Conservation (phyloP, 768 basidiomycete genomes). For the Boletus rubroflammeus region DNA sequence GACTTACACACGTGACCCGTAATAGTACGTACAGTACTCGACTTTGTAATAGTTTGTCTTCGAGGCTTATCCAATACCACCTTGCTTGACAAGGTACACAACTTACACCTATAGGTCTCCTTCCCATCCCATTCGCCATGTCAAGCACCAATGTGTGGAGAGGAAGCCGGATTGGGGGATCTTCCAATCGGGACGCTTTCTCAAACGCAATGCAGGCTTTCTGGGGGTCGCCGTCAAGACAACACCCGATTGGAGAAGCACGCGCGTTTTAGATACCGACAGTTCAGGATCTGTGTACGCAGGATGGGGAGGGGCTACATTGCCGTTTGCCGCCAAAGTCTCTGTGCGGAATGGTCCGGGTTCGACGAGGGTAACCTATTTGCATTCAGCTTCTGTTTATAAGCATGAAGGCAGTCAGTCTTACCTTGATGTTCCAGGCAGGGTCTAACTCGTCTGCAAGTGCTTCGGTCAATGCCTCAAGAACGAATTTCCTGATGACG, state of each 20-base stretch:
- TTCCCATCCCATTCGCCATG: conserved; percentile 9
- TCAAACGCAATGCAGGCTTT: conserved; percentile 23
- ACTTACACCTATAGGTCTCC: conserved; percentile 15
- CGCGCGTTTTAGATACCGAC: conserved; percentile 6
- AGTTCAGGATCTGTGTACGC: conserved; percentile 18
- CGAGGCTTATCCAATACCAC: too few relatives aligned
- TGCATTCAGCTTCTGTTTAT: background rate
- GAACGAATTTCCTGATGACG: conserved; percentile 17
- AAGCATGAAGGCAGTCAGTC: background rate
- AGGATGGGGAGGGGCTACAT: conserved; percentile 5
- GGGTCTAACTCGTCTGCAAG: conserved; percentile 7
- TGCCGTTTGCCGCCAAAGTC: background rate
- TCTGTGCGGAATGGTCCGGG: conserved; percentile 18
- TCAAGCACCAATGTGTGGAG: conserved; percentile 10
- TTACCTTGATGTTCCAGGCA: conserved; percentile 23
- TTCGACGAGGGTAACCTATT: conserved; percentile 23
- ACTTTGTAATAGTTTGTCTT: too few relatives aligned
- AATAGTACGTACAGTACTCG: background rate
- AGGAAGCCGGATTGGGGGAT: conserved; percentile 22
- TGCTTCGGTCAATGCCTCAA: conserved; percentile 30
- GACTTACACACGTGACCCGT: conserved; percentile 3
- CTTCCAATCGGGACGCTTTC: conserved; percentile 14
- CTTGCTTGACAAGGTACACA: background rate
- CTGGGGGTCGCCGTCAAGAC: conserved; percentile 12
- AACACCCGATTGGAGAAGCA: background rate